phyloP scores from a whole-genome alignment of 805 yeast species.

The Tetrapisispora fleetii region DNA sequence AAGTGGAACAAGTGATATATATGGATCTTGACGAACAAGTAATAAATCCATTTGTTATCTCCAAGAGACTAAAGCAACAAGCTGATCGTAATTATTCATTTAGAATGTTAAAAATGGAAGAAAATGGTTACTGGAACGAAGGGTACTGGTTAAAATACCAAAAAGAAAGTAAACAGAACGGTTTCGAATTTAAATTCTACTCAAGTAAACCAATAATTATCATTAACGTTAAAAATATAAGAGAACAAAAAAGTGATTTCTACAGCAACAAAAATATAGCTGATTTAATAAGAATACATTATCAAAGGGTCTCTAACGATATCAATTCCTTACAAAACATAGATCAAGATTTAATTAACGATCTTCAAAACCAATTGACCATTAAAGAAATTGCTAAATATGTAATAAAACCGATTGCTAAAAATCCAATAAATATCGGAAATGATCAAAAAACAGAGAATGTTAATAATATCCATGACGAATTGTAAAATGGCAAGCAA shows the following conservation, averaged over 20 bases:
- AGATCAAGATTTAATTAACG: conserved; percentile 92
- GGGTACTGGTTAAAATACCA: conserved; percentile 69
- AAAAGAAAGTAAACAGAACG: conserved; percentile 41
- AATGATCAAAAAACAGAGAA: no score
- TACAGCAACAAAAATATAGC: conserved; percentile 33
- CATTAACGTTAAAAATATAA: conserved; percentile 60
- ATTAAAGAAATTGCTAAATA: background rate
- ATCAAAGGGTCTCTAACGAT: conserved; percentile 72
- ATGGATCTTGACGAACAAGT: conserved; percentile 57
- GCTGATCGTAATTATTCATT: conserved; percentile 38
- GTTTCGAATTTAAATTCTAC: conserved; percentile 37
- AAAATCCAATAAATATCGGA: no score
- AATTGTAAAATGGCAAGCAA: background rate
- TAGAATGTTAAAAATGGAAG: conserved; percentile 73
- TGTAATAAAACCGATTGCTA: background rate
- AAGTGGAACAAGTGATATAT: conserved; percentile 64
- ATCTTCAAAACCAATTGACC: conserved; percentile 49
- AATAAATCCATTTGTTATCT: conserved; percentile 64
- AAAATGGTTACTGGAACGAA: conserved; percentile 73
- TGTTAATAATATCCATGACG: background rate
- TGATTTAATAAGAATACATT: conserved; percentile 70
- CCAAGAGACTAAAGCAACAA: conserved; percentile 9
- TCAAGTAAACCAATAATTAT: conserved; percentile 82
- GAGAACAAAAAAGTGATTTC: conserved; percentile 42
- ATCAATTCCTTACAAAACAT: conserved; percentile 69